phyloP scores from a whole-genome alignment of 148 eudicot genomes.

The Arctostaphylos glauca region DNA sequence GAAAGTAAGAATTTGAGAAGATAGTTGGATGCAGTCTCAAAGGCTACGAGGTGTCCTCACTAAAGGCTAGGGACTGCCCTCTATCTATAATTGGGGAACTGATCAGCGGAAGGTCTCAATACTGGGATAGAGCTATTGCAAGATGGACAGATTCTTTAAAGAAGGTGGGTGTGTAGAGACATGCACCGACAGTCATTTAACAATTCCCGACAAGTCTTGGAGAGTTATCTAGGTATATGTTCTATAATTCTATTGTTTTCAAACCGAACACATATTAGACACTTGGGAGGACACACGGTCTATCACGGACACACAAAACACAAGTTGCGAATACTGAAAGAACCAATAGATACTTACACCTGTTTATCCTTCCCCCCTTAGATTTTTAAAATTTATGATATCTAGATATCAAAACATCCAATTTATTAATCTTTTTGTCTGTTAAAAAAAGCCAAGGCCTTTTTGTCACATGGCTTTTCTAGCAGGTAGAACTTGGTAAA shows the following conservation, averaged over 20 bases:
- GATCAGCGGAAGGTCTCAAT: neutral
- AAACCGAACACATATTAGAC: neutral
- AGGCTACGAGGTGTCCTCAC: neutral
- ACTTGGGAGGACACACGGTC: neutral
- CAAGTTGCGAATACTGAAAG: neutral
- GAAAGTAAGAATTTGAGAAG: neutral
- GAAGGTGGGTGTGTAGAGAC: neutral
- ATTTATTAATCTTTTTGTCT: neutral
- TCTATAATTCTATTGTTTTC: neutral
- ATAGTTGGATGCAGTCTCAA: neutral
- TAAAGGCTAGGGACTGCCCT: neutral
- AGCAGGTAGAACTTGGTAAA: neutral
- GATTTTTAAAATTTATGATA: neutral
- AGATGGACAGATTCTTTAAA: neutral
- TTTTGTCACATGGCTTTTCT: neutral
- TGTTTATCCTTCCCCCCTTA: neutral
- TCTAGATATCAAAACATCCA: neutral
- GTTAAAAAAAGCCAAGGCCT: neutral
- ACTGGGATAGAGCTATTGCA: neutral
- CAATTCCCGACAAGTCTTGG: neutral
- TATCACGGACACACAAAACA: neutral
- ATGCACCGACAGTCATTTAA: neutral
- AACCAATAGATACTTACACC: neutral
- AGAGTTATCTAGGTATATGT: neutral
- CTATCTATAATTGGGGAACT: neutral